Base-by-base conservation (phyloP, 192 early-diverging fungal species). In the Chytriomyces sp. region DNA sequence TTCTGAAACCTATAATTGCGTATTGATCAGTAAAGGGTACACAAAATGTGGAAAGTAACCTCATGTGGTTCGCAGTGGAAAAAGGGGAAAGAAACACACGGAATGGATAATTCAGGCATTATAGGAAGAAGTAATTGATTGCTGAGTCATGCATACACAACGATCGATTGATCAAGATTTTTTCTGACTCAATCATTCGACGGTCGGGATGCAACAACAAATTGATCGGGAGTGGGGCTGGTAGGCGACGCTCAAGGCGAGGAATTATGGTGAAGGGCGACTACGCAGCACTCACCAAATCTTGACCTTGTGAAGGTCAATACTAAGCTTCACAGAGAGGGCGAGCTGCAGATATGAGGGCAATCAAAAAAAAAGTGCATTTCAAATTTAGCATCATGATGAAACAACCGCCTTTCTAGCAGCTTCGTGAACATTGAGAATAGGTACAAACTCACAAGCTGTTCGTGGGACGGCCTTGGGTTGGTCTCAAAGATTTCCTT, bases 401-500 rank as follows among this genome's bases (percentile, higher is more conserved):
- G n/a, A n/a, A n/a, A n/a, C n/a, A n/a, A n/a, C n/a, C n/a, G n/a
- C n/a, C n/a, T n/a, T n/a, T n/a, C n/a, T n/a, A n/a, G n/a, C n/a
- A n/a, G n/a, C n/a, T n/a, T n/a, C n/a, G n/a, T n/a, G n/a, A n/a
- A n/a, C n/a, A n/a, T n/a, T n/a, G n/a, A n/a, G n/a, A n/a, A n/a
- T n/a, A n/a, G n/a, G n/a, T n/a, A n/a, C n/a, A n/a, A n/a, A n/a
- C n/a, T n/a, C n/a, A n/a, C 14, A 49, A 49, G 14, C 28, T 59
- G 30, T 14, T 59, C 57, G 12, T 31, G 30, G 39, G 49, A 25
- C 25, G 53, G 56, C 4, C 12, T 22, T 12, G 49, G 57, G 28
- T 57, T 70, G 3, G 39, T n/a, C 7, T 58, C 68, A 33, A 39
- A 70, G 7, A 39, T 28, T 25, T 56, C 10, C 28, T 70, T 70